Base-by-base conservation (phyloP, 129 eudicot genomes). In the Ambrosia trifida region DNA sequence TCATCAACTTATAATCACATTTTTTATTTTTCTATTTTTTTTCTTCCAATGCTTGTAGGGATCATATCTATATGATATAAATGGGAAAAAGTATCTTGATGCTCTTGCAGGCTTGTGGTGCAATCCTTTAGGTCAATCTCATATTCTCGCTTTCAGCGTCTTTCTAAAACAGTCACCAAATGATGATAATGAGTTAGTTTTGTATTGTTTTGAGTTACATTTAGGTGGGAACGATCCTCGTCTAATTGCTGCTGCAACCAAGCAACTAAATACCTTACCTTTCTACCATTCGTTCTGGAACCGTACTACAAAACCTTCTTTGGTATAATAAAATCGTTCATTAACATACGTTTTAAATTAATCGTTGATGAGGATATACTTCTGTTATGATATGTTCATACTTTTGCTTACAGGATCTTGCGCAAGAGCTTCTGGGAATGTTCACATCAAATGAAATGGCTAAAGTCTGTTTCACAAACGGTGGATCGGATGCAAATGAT, bases 201-300 rank as follows among this genome's bases (percentile, higher is more conserved):
- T 56, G 24, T 24, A 58, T 69, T 63, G 50, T n/a, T 45, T 71
- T 72, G 51, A 64, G 47, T 33, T 73, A 17, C 8, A 44, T 75
- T 64, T 81, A 94, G 98, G 98, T 64, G 98, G 98, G 17, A 94
- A 65, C 64, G 98, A 94, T 78, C 82, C 93, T 50, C 96, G 96
- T 4, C 88, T 94, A 46, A 72, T 89, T 69, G 95, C 73, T 47
- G 96, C 98, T 78, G 98, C 98, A 69, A 77, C 75, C 67, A 81
- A 80, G 64, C 97, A 94, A 70, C 88, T 94, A 16, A 94, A 90
- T 67, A 94, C 84, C 19, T 76, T 94, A 78, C 98, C 98, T 1
- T 94, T 94, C 69, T 94, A 94, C 70, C 98, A 94, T 80, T 94
- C 97, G 4, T 89, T 89, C 66, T 94, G 98, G 98, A 94, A 94